Base-by-base conservation (phyloP, 192 early-diverging fungal species). In the Pilobolus umbonatus region DNA sequence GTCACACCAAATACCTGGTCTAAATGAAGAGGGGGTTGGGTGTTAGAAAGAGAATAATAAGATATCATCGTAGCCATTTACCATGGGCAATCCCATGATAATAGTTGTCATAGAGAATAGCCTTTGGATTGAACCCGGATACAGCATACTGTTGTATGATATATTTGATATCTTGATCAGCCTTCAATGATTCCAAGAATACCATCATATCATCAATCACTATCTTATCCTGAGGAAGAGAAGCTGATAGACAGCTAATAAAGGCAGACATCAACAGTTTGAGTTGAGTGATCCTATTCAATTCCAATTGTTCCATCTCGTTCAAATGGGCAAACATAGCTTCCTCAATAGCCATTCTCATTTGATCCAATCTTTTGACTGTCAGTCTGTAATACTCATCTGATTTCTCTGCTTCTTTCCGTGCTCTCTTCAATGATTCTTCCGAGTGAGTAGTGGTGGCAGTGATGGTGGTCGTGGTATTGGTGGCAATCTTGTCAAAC, bases 1-100 rank as follows among this genome's bases (percentile, higher is more conserved):
- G 83, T 67, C 42, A 90, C 85, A 14, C 86, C 88, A 76, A 90
- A 90, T 24, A 85, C 74, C 75, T 90, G 88, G 71, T 85, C 84
- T 83, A 55, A n/a, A n/a, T n/a, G n/a, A n/a, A n/a, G n/a, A n/a
- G n/a, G n/a, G n/a, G n/a, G n/a, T n/a, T n/a, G n/a, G n/a, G n/a
- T n/a, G 21, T 35, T 24, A 21, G 26, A 53, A 38, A 21, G 17
- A 14, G 55, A 38, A 31, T 31, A 39, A 46, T 28, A 39, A 50
- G 34, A 15, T 44, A 22, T 46, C 15, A 6, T 43, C 14, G 28
- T 2, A 42, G 10, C 30, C 10, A 31, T 52, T 56, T 67, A 82
- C 80, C 80, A 39, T 84, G 75, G 22, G 80, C 82, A 19, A 80
- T 67, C 51, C 88, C 86, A 44, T 80, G 78, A 28, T 84, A 85